These are phyloP conservation scores for Purshia tridentata DNA, from an alignment of 306 rosid species.

Conservation along the genomic window DNA sequence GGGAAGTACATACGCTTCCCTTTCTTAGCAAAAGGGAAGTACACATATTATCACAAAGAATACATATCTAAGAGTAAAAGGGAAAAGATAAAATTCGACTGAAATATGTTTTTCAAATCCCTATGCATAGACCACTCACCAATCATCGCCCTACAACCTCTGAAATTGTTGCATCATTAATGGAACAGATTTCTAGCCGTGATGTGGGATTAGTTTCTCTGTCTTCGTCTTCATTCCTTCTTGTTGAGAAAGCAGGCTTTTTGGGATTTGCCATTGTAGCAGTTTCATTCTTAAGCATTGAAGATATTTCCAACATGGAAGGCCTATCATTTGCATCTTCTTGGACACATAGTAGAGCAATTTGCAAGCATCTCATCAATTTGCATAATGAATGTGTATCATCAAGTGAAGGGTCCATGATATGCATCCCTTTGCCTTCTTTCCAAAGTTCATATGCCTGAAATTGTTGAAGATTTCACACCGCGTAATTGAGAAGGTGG, in stretches of 20 bases:
- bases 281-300: conserved; percentile 35
- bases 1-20: too few species aligned
- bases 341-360: conserved; percentile 39
- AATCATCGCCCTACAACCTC: conserved; percentile 11
- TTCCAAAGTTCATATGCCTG: conserved; percentile 46
- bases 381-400: conserved; percentile 30
- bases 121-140: background rate
- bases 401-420: conserved; percentile 35
- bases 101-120: too few species aligned
- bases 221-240: background rate
- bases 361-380: conserved; percentile 32
- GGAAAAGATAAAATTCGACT: too few species aligned
- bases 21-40: too few species aligned
- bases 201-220: background rate
- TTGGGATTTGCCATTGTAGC: conserved; percentile 1
- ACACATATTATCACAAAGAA: too few species aligned
- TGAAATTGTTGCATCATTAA: conserved; percentile 19
- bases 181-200: background rate
- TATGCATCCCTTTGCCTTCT: conserved; percentile 29
- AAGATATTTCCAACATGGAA: conserved; percentile 31
- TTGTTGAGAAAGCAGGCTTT: conserved; percentile 36
- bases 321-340: conserved; percentile 38
- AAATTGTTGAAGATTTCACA: background rate
- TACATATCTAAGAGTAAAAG: too few species aligned
- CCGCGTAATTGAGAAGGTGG: background rate